Base-by-base conservation (phyloP, 352 stramenopile genomes). In the Pythium myriotylum region DNA sequence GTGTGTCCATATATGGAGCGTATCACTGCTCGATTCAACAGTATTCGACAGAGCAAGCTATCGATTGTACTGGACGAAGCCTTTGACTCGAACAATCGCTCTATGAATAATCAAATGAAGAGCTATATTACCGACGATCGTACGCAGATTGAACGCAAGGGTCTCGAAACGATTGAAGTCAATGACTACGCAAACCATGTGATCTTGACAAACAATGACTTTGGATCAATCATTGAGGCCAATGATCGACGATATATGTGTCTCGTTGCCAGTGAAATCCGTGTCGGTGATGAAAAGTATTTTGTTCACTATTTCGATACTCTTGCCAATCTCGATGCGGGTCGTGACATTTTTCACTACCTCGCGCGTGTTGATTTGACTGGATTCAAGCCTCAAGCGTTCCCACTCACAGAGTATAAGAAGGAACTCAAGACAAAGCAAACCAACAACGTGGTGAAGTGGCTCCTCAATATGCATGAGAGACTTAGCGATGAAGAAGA, bases 401-500 rank as follows among this genome's bases (percentile, higher is more conserved):
- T 64, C 45, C 56, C 56, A 57, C 45, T 57, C 33, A 65, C 57
- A 27, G 58, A 58, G 33, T 58, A 65, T 52, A 65, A 65, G 57
- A 65, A 58, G 46, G 56, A 64, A 64, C 46, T 65, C 20, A 65
- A 65, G 35, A 23, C 35, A 58, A 65, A 65, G 57, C 46, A 65
- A 58, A 52, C 46, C 4, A 58, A 58, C 48, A 58, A 58, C 20
- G 57, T 58, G 8, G 47, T 58, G 56, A 58, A 58, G 35, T 46
- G 29, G 50, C 50, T 46, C 27, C 17, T 58, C 13, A 27, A 58
- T 46, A 58, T 54, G 27, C 32, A 58, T 43, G 50, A 58, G 35
- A 58, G 19, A 46, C 50, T 58, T 22, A 58, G 27, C 29, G 50
- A 58, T 58, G 48, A 55, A 55, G 48, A 39, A 17, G 48, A 55